These are phyloP conservation scores for Chalciporus sp. DNA, from an alignment of 1,284 basidiomycete species.

Conservation along the genomic window DNA sequence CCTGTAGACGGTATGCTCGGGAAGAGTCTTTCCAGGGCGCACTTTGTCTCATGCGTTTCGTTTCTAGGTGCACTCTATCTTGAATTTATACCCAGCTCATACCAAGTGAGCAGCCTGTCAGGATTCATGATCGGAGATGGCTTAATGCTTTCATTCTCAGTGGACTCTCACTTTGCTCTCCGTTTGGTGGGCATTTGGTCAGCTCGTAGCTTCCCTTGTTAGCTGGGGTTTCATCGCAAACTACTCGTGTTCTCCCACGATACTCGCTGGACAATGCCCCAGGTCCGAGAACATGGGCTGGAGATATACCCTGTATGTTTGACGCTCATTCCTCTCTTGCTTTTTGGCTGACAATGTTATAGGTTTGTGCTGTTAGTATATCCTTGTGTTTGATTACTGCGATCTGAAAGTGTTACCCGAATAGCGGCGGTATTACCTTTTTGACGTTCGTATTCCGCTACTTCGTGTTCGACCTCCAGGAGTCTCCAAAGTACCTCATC, in stretches of 20 bases:
- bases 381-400: slow-evolving; percentile 1
- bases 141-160: slow-evolving; percentile 31
- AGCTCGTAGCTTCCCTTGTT: slow-evolving; percentile 53
- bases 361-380: slow-evolving; percentile 44
- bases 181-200: slow-evolving; percentile 67
- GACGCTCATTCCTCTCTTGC: background rate
- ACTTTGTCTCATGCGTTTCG: background rate
- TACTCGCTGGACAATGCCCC: slow-evolving; percentile 40
- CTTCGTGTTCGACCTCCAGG: slow-evolving; percentile 49
- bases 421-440: slow-evolving; percentile 49
- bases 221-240: slow-evolving; percentile 54
- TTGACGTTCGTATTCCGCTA: slow-evolving; percentile 48
- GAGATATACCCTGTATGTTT: slow-evolving; percentile 58
- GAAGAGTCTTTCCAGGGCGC: background rate
- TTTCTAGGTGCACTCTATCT: slow-evolving; percentile 52
- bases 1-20: slow-evolving; percentile 51
- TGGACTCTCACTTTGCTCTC: slow-evolving; percentile 68
- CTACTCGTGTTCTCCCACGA: slow-evolving; percentile 44
- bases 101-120: slow-evolving; percentile 40
- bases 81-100: slow-evolving; percentile 54
- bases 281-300: slow-evolving; percentile 58
- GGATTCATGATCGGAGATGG: background rate
- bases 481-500: slow-evolving; percentile 63
- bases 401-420: slow-evolving; percentile 2
- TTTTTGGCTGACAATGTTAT: slow-evolving; percentile 3